Base-by-base conservation (phyloP, 2,329 filamentous ascomycete genomes). In the Ceratocystis diversiconidia region DNA sequence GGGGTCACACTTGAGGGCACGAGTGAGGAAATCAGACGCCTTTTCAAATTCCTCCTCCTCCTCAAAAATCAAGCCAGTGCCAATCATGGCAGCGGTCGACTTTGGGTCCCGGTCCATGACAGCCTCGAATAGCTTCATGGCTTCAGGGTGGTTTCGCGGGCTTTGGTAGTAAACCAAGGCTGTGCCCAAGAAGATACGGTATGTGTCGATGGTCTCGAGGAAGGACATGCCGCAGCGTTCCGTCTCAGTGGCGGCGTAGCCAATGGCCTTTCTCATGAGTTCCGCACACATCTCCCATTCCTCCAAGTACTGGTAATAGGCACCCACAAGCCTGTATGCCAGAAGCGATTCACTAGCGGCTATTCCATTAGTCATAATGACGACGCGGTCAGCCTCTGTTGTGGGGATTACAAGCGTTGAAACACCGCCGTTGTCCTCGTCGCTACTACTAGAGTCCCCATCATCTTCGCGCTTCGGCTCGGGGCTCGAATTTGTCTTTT, bases 161-260 rank as follows among this genome's bases (percentile, higher is more conserved):
- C 90, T 87, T 72, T 97, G 92, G 70, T 95, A 90, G 70, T 91
- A 89, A 1, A 99, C 90, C 22, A 97, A 76, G 0, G 92, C 86
- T n/a, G 91, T 96, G 8, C 84, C 94, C 6, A 99, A 83, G 52
- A 84, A 87, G 55, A 90, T 82, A 66, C 85, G 89, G 65, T 94
- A 80, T 0, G 88, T 83, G 74, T 96, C 90, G 62, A 80, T 79
- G 5, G 85, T 87, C 70, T 92, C 85, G 60, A 79, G 77, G 62
- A 96, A 85, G 0, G 76, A 73, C 55, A 95, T 72, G 0, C 90
- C 90, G 5, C 85, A 89, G 71, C 84, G 86, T 50, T 77, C 78
- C 0, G 82, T 80, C 72, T 92, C 84, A 4, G 79, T 77, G 10
- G 77, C 74, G 28, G 89, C 73, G 12, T 86, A 78, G 43, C 80